Evolutionary conservation across 2,329 filamentous ascomycete genomes (phyloP), one percentile per base, ranked within the genome.

Genomic region (Colletotrichum orchidophilum): DNA sequence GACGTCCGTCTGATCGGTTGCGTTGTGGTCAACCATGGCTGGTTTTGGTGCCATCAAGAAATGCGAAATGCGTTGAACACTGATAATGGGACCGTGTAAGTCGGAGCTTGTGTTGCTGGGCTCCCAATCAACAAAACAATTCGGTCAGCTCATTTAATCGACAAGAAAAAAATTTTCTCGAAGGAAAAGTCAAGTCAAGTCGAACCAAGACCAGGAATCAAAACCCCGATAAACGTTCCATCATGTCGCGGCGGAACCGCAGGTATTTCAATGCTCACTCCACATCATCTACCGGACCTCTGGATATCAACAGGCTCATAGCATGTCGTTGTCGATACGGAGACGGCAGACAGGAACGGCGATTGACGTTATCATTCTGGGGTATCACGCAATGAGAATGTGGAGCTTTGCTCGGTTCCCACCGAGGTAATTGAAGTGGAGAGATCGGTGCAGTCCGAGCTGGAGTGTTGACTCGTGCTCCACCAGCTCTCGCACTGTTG

Each of bases 361-460:
- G 42, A 68, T 63, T 71, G 68, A 71, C 68, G 68, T 57, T 67
- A 71, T 71, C 64, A 29, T 21, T 26, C 42, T 63, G 29, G 29
- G 21, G 42, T 49, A 71, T 71, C 58, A 71, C 68, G 68, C 68
- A 63, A 71, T 68, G 58, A 39, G 27, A 53, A 35, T 4, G 66
- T 65, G 66, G 66, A 54, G 52, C 58, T 60, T 42, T 27, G 8
- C 52, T 71, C 64, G 64, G 66, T 70, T 8, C 8, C 42, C 31
- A 63, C 68, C 68, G 68, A 71, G 57, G 49, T 26, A 31, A 68
- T 7, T 9, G 58, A 39, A n/a, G 64, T 29, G 52, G 46, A 62
- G 65, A 71, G 59, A 63, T 63, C 68, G 68, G 68, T 49, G 31
- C 50, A 67, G 68, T 52, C 68, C 68, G 68, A 71, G 53, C 12